These are phyloP conservation scores for Aureobasidium musti DNA, from an alignment of 2,329 filamentous ascomycete genomes.

Conservation along the genomic window DNA sequence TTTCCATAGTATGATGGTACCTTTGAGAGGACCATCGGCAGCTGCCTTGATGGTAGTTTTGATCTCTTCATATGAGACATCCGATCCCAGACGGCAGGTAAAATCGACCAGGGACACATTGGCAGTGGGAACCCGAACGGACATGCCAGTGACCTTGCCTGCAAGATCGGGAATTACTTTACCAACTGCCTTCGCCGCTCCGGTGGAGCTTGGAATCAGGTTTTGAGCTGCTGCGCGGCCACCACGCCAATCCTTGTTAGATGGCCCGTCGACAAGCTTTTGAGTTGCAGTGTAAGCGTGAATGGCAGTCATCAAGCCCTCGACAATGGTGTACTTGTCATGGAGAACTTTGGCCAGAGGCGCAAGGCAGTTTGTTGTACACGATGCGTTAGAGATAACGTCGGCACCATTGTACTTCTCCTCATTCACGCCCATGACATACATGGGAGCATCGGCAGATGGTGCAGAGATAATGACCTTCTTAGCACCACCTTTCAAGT, in stretches of 20 bases:
- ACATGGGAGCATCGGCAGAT: slow-evolving; percentile 97
- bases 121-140: slow-evolving; percentile 97
- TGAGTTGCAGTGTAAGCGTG: slow-evolving; percentile 99
- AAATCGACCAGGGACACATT: slow-evolving; percentile 99
- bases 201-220: slow-evolving; percentile 99
- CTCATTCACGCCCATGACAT: slow-evolving; percentile 99
- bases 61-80: slow-evolving; percentile 84
- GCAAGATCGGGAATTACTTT: slow-evolving; percentile 98
- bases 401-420: slow-evolving; percentile 86
- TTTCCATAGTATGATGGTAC: too few relatives aligned
- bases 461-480: slow-evolving; percentile 85
- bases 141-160: slow-evolving; percentile 99
- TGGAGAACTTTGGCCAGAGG: too few relatives aligned
- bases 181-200: slow-evolving; percentile 99
- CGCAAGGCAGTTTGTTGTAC: slow-evolving; percentile 99
- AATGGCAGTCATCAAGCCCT: slow-evolving; percentile 99
- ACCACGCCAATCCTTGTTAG: slow-evolving; percentile 98
- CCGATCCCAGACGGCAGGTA: slow-evolving; percentile 91
- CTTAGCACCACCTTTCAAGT: slow-evolving; percentile 97
- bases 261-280: slow-evolving; percentile 98
- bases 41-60: slow-evolving; percentile 86
- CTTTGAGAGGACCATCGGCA: slow-evolving; percentile 80
- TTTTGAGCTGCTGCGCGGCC: slow-evolving; percentile 98
- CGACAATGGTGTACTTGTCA: slow-evolving; percentile 95
- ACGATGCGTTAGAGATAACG: slow-evolving; percentile 98